Percentiles rank a stretch among this genome's conserved stretches.
Evolutionary conservation across 169 alveolate species (phyloP).

Genomic region (Cryptosporidium baileyi): DNA sequence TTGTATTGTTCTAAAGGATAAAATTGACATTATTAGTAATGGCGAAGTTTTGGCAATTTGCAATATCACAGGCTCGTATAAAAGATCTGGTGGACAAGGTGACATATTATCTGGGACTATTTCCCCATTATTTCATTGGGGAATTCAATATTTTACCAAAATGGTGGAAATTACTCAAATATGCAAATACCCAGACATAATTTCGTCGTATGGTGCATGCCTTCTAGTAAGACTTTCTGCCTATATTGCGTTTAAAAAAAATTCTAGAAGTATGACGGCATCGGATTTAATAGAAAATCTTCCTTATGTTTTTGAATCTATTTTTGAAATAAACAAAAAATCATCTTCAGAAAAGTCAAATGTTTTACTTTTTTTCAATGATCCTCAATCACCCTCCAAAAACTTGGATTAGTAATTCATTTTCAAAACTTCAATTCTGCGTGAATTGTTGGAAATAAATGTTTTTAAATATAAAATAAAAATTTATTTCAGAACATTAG

Average conservation of each 20-base stretch:
- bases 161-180: not conserved
- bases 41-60: slow-evolving; percentile 82
- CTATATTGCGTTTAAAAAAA: slow-evolving; percentile 69
- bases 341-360: not conserved
- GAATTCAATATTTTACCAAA: not conserved
- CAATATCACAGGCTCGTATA: slow-evolving; percentile 76
- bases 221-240: slow-evolving; percentile 68
- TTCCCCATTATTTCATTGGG: slow-evolving; percentile 76
- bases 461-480: not conserved
- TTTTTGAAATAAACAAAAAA: slow-evolving; percentile 26
- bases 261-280: slow-evolving; percentile 71
- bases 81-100: slow-evolving; percentile 89
- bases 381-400: not conserved
- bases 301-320: slow-evolving; percentile 68
- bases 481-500: not conserved
- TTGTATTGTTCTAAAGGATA: slow-evolving; percentile 78
- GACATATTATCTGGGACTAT: slow-evolving; percentile 80
- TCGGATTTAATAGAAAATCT: slow-evolving; percentile 72
- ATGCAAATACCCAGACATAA: slow-evolving; percentile 54
- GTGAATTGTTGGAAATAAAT: not conserved
- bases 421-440: not conserved
- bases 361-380: slow-evolving; percentile 28
- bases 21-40: slow-evolving; percentile 84
- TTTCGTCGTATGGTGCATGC: slow-evolving; percentile 71
- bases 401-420: not conserved